Evolutionary conservation across 169 alveolate genomes (phyloP).

Genomic region (Eimeria acervulina): DNA sequence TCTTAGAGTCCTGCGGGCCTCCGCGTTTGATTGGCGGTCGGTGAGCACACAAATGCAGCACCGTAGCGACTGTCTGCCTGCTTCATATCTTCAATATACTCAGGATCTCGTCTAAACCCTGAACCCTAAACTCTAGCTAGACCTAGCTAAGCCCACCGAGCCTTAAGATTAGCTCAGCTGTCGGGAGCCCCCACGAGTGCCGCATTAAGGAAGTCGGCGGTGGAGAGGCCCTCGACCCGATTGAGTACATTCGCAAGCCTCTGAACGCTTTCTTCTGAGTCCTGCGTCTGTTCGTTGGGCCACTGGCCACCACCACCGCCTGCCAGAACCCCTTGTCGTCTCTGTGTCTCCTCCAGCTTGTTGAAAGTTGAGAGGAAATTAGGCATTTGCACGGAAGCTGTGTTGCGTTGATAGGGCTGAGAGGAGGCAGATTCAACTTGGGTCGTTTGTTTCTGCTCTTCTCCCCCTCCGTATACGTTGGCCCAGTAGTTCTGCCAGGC

Average conservation of each 20-base stretch:
- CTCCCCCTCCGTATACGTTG: neutral
- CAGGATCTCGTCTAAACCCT: too few relatives aligned
- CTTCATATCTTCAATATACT: too few relatives aligned
- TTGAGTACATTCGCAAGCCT: constrained; percentile 6
- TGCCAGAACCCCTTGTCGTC: neutral
- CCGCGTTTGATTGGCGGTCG: neutral
- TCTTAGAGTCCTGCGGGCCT: neutral
- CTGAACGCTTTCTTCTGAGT: neutral
- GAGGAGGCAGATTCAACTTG: neutral
- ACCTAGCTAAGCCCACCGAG: too few relatives aligned
- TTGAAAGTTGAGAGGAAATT: neutral
- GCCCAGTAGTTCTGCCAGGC: constrained; percentile 72
- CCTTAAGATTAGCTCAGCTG: neutral
- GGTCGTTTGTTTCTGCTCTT: neutral
- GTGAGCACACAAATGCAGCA: neutral
- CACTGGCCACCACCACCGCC: neutral
- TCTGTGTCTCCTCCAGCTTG: neutral
- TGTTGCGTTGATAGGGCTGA: neutral
- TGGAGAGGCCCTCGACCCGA: constrained; percentile 45
- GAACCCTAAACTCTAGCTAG: too few relatives aligned
- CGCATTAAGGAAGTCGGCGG: constrained; percentile 15
- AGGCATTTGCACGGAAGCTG: neutral
- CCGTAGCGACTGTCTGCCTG: too few relatives aligned
- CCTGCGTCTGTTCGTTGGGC: neutral
- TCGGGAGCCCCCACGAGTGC: neutral